Evolutionary conservation across 257 asterid genomes (phyloP).

Genomic region (Solanum gracilifrons): DNA sequence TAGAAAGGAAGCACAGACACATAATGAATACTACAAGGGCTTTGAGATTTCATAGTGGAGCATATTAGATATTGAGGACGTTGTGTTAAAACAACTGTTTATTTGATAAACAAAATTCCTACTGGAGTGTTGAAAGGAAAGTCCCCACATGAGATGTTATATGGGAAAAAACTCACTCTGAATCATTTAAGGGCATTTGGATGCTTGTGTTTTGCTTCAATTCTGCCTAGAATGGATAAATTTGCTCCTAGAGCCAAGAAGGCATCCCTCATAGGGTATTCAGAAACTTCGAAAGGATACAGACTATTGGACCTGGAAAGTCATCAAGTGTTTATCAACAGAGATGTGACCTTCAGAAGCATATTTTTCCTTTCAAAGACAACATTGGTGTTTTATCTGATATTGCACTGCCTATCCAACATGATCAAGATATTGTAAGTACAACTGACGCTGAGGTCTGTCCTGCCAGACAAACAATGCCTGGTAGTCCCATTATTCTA

Average conservation of each 20-base stretch:
- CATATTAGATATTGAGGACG: background rate
- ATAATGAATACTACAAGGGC: background rate
- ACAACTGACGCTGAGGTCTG: too few relatives aligned
- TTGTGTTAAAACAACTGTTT: background rate
- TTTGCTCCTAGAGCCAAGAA: background rate
- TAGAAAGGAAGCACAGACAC: too few relatives aligned
- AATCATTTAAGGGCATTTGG: background rate
- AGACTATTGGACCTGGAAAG: background rate
- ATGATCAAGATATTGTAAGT: too few relatives aligned
- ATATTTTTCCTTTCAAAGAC: background rate
- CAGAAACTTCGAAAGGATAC: background rate
- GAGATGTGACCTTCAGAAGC: background rate
- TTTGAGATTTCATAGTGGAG: background rate
- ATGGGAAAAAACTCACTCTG: too few relatives aligned
- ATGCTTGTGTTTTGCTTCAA: background rate
- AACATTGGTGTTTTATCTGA: background rate
- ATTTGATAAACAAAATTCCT: background rate
- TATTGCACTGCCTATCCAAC: fast-evolving
- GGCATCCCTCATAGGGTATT: background rate
- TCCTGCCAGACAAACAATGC: too few relatives aligned
- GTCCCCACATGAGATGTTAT: background rate
- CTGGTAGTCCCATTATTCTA: too few relatives aligned
- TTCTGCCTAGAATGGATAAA: background rate
- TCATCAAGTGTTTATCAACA: background rate
- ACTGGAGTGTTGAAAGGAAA: too few relatives aligned